Conservation (phyloP, 2,329 filamentous ascomycete genomes). For the Myriosclerotinia curreyana region DNA sequence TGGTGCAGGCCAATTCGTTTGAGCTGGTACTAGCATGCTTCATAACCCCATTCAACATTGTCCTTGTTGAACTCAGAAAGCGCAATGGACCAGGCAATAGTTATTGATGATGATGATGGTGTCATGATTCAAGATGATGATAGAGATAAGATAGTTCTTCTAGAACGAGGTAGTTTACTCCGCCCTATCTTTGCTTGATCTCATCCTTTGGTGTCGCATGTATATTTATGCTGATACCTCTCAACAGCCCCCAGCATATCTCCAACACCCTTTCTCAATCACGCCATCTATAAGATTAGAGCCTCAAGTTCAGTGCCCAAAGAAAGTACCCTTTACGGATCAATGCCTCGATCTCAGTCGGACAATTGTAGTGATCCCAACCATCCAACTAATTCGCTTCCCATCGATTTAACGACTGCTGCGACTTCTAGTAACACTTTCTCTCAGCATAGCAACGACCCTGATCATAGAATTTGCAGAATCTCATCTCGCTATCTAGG, state of each 20-base stretch:
- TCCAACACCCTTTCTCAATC: background rate
- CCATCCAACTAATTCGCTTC: background rate
- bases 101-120: constrained; percentile 2
- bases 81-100: constrained; percentile 4
- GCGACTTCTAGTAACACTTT: background rate
- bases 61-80: background rate
- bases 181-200: background rate
- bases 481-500: background rate
- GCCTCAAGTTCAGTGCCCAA: background rate
- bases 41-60: background rate
- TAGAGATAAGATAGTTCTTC: constrained; percentile 9
- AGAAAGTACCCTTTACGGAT: too few relatives aligned
- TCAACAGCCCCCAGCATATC: background rate
- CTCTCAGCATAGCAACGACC: background rate
- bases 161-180: constrained; percentile 4
- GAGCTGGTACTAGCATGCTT: background rate
- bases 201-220: background rate
- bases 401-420: background rate
- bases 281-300: background rate
- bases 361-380: background rate
- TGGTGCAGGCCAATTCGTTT: background rate
- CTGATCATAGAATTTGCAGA: background rate
- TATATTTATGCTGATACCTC: constrained; percentile 5
- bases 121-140: background rate
- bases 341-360: background rate